These are phyloP conservation scores for Bertia moriformis DNA, from an alignment of 2,329 filamentous ascomycete species.

Conservation along the genomic window DNA sequence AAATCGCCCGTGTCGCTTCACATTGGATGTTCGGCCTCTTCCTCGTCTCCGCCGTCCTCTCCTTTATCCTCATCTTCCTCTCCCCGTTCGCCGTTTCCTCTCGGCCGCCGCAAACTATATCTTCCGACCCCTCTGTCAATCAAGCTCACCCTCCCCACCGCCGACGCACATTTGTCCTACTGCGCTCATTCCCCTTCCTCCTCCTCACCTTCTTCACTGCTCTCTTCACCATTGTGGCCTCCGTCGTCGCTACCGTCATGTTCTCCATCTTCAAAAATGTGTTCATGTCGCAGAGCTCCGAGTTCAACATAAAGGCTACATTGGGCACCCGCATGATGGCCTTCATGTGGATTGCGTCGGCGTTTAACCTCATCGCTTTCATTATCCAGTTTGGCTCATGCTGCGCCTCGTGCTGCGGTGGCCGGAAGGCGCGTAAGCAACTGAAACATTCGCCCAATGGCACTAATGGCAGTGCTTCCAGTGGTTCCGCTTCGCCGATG, in stretches of 20 bases:
- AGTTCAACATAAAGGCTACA: slow-evolving; percentile 61
- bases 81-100: slow-evolving; percentile 37
- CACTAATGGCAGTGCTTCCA: too few species aligned
- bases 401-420: slow-evolving; percentile 25
- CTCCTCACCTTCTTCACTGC: slow-evolving; percentile 54
- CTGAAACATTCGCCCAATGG: neutral
- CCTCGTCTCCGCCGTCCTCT: slow-evolving; percentile 54
- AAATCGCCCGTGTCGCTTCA: slow-evolving; percentile 59
- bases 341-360: slow-evolving; percentile 77
- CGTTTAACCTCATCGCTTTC: slow-evolving; percentile 53
- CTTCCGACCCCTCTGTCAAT: slow-evolving; percentile 11
- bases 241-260: slow-evolving; percentile 69
- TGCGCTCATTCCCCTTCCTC: slow-evolving; percentile 48
- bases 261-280: slow-evolving; percentile 69
- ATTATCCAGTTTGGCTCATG: slow-evolving; percentile 61
- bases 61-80: slow-evolving; percentile 58
- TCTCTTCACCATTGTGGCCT: slow-evolving; percentile 53
- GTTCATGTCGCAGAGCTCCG: slow-evolving; percentile 46
- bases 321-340: slow-evolving; percentile 64
- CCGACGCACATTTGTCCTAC: slow-evolving; percentile 12
- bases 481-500: too few species aligned
- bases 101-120: slow-evolving; percentile 20
- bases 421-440: neutral
- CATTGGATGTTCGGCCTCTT: slow-evolving; percentile 85
- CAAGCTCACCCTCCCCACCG: slow-evolving; percentile 15